A percentile compares a stretch with the other conserved stretches of the same genome.
phyloP scores from a whole-genome alignment of 345 rosid genomes.

The Alliaria petiolata region DNA sequence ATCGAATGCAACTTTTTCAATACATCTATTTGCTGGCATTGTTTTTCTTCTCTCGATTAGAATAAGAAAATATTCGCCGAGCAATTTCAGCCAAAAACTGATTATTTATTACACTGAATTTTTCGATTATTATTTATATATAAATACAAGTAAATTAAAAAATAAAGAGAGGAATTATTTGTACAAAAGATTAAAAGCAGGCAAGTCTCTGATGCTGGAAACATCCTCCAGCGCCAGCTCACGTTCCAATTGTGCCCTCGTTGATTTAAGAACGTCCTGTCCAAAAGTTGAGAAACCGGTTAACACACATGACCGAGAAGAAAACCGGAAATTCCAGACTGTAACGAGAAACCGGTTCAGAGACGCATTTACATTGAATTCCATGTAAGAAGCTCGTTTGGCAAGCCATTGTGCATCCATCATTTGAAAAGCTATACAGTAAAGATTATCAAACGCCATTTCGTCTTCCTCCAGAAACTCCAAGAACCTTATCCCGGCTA shows the following conservation, averaged over 20 bases:
- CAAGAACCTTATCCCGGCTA: constrained; percentile 58
- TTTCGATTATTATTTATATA: neutral
- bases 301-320: neutral
- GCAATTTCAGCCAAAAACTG: constrained; percentile 6
- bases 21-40: neutral
- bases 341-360: neutral
- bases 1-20: too few species aligned
- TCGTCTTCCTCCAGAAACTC: constrained; percentile 68
- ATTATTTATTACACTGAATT: neutral
- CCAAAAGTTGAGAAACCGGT: neutral
- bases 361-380: constrained; percentile 60
- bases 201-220: constrained; percentile 59
- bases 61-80: neutral
- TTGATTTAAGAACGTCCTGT: constrained; percentile 87
- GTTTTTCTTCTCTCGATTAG: neutral
- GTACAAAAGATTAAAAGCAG: constrained; percentile 59
- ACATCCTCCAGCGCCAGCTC: constrained; percentile 72
- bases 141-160: neutral
- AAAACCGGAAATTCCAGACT: neutral
- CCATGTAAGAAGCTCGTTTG: constrained; percentile 88
- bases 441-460: constrained; percentile 81
- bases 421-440: constrained; percentile 76
- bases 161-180: constrained; percentile 19
- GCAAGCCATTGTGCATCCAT: constrained; percentile 98
- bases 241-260: constrained; percentile 72